Evolutionary conservation across 345 rosid species (phyloP), one percentile per base, ranked within the genome.

Genomic region (Geranium brycei): DNA sequence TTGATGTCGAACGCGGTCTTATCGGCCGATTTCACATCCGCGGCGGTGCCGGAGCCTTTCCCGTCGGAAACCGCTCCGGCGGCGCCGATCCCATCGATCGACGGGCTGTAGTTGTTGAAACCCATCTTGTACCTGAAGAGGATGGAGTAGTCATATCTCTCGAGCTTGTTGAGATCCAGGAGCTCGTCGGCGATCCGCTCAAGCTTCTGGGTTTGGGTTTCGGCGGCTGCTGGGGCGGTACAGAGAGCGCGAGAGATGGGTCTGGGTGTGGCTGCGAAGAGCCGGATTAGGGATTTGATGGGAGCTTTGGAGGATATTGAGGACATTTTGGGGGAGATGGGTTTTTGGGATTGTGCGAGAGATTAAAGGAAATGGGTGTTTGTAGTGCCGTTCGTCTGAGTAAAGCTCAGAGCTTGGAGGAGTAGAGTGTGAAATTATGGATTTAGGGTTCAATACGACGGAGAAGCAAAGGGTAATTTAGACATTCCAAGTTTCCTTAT

Each of bases 1-100:
- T 87, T 92, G 17, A 92, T 75, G 72, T 89, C 91, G 60, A 87
- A 89, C 4, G 78, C 83, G 3, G 85, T 86, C 87, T 92, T 92
- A 62, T 89, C 93, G 35, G 70, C 80, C 17, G 78, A 75, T 68
- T 80, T 83, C 1, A 75, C 72, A 11, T 82, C 86, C 59, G 82
- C 77, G 1, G 69, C 66, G 12, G 80, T 0, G 2, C 41, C 41
- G 41, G 41, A 35, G 10, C 41, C 41, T 35, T 35, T 60, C 60
- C 78, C 79, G 0, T 62, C 28, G 12, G 58, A 70, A 5, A 79
- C 66, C 2, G 77, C 17, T 0, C 68, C 80, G 0, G 79, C 13
- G 38, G 79, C 67, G 59, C 69, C 58, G 62, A 75, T 2, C 0
- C 80, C 78, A 7, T 83, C 32, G 0, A 77, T 61, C 6, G 41